phyloP scores from a whole-genome alignment of 208 protist species.

The Trypanosoma melophagium region DNA sequence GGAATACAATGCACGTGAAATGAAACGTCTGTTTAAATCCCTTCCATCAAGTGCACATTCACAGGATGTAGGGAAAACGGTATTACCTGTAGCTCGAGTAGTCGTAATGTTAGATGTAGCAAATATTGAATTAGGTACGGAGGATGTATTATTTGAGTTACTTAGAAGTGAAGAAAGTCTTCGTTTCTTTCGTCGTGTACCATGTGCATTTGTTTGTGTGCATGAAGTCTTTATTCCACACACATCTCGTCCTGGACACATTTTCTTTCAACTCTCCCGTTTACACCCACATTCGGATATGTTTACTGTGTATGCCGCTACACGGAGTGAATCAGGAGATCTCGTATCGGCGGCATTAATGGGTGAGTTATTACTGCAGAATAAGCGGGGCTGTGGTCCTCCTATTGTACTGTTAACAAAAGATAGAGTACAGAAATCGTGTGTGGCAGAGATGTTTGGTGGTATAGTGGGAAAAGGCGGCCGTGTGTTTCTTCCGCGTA shows the following conservation, averaged over 20 bases:
- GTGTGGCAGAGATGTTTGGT: slow-evolving; percentile 46
- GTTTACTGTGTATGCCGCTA: slow-evolving; percentile 63
- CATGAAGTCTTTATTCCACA: slow-evolving; percentile 80
- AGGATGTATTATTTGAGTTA: slow-evolving; percentile 40
- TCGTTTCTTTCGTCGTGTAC: slow-evolving; percentile 37
- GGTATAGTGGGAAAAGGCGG: slow-evolving; percentile 20
- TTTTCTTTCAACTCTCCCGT: slow-evolving; percentile 64
- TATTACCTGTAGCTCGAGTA: slow-evolving; percentile 19
- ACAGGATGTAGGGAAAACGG: no score
- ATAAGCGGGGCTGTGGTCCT: slow-evolving; percentile 29
- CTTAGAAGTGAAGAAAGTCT: slow-evolving; percentile 31
- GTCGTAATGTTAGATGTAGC: slow-evolving; percentile 73
- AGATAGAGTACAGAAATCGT: slow-evolving; percentile 57
- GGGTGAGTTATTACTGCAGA: slow-evolving; percentile 36
- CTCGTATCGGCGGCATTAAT: slow-evolving; percentile 46
- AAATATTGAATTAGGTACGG: slow-evolving; percentile 58
- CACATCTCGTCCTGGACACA: slow-evolving; percentile 51
- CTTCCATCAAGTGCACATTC: neutral
- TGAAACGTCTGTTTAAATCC: slow-evolving; percentile 24
- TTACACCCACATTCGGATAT: slow-evolving; percentile 61
- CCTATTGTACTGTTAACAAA: slow-evolving; percentile 70
- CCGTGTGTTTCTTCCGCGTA: slow-evolving; percentile 28
- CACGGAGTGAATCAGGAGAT: slow-evolving; percentile 70
- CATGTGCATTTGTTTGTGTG: slow-evolving; percentile 57
- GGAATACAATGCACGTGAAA: slow-evolving; percentile 48